Percentiles rank a stretch among this genome's conserved stretches.
Conservation (phyloP, 306 rosid genomes). For the Boehmeria nivea region DNA sequence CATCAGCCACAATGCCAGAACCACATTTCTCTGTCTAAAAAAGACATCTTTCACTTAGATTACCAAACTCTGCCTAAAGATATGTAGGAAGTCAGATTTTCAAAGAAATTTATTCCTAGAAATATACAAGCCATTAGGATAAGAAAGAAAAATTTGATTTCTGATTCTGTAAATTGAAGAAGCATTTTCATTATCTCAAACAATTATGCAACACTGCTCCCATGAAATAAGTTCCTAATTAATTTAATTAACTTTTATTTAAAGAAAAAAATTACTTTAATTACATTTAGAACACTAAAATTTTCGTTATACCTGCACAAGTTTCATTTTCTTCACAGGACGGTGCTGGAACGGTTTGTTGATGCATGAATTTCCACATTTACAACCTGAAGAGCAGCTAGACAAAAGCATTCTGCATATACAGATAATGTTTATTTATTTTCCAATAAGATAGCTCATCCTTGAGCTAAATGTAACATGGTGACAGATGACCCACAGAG, state of each 20-base stretch:
- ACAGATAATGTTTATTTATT: not conserved
- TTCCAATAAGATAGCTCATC: too few species aligned
- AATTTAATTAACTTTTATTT: not conserved
- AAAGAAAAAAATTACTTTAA: not conserved
- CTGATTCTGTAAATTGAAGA: too few species aligned
- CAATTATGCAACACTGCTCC: too few species aligned
- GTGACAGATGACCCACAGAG: too few species aligned
- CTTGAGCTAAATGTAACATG: too few species aligned
- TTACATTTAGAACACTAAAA: not conserved
- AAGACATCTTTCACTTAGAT: slow-evolving; percentile 21
- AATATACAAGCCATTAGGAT: too few species aligned
- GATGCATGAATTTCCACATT: slow-evolving; percentile 75
- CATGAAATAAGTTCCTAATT: too few species aligned
- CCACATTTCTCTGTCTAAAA: slow-evolving; percentile 96
- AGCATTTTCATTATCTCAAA: too few species aligned
- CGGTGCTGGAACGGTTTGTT: slow-evolving; percentile 86
- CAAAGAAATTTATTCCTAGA: not conserved
- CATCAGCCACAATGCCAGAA: slow-evolving; percentile 82
- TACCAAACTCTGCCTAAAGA: not conserved
- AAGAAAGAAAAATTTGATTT: too few species aligned
- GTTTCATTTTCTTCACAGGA: slow-evolving; percentile 76
- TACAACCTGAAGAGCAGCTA: slow-evolving; percentile 89
- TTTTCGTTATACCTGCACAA: slow-evolving; percentile 55
- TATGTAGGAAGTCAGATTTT: not conserved
- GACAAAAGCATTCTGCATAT: slow-evolving; percentile 81